Conservation (phyloP, 2,329 filamentous ascomycete species). For the Seiridium cupressi region DNA sequence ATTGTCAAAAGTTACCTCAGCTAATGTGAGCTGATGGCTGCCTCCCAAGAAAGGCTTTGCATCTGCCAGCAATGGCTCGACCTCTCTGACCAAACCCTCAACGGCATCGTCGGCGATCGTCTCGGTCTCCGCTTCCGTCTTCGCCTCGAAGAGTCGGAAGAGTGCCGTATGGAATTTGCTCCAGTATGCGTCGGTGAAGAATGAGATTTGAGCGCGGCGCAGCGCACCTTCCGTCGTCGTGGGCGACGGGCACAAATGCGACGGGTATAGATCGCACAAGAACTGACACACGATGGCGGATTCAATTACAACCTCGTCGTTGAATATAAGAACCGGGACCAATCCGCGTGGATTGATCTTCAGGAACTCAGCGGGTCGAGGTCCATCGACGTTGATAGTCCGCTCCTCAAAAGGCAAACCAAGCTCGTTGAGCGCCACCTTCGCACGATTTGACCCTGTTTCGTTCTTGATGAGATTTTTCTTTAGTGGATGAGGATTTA, state of each 20-base stretch:
- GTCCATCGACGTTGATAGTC: slow-evolving; percentile 12
- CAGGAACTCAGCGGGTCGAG: slow-evolving; percentile 9
- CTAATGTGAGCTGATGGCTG: slow-evolving; percentile 10
- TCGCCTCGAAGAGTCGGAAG: slow-evolving; percentile 8
- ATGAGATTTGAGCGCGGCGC: slow-evolving; percentile 9
- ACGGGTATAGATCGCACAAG: slow-evolving; percentile 9
- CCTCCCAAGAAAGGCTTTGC: slow-evolving; percentile 11
- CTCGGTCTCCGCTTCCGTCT: slow-evolving; percentile 5
- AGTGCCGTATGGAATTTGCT: slow-evolving; percentile 9
- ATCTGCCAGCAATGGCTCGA: slow-evolving; percentile 11
- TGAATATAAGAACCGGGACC: slow-evolving; percentile 9
- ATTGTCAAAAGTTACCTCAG: slow-evolving; percentile 3
- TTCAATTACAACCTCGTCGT: slow-evolving; percentile 9
- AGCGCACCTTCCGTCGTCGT: slow-evolving; percentile 9
- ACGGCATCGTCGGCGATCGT: slow-evolving; percentile 6
- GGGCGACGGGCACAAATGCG: slow-evolving; percentile 9
- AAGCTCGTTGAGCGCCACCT: slow-evolving; percentile 9
- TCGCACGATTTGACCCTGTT: slow-evolving; percentile 11
- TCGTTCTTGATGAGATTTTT: neutral
- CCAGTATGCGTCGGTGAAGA: slow-evolving; percentile 14
- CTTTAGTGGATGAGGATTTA: no score
- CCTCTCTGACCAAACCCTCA: slow-evolving; percentile 6
- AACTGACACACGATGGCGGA: slow-evolving; percentile 13
- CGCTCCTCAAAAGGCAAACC: slow-evolving; percentile 10
- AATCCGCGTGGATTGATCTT: slow-evolving; percentile 11